Evolutionary conservation across 2,329 filamentous ascomycete genomes (phyloP).

Genomic region (Epichloe hybrida): DNA sequence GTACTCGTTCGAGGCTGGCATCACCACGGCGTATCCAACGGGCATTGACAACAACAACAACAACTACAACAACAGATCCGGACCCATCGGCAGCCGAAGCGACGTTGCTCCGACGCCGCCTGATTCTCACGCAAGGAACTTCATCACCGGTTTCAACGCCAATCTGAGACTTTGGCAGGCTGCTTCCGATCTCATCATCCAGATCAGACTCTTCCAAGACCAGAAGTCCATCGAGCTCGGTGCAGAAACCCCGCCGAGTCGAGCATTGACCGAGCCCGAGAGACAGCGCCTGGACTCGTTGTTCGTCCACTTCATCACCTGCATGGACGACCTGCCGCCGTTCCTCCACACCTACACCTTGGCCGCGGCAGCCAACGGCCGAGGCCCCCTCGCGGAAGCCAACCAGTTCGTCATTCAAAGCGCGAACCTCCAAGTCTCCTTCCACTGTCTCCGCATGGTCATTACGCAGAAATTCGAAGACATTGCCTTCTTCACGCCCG

Average conservation of each 20-base stretch:
- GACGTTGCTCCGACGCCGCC: constrained; percentile 5
- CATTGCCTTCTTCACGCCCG: constrained; percentile 16
- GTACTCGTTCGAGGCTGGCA: constrained; percentile 26
- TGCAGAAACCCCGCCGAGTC: background rate
- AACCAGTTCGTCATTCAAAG: constrained; percentile 26
- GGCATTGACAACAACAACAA: constrained; percentile 16
- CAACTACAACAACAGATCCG: constrained; percentile 12
- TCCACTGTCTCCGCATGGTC: constrained; percentile 29
- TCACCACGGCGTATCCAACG: constrained; percentile 22
- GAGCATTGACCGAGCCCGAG: constrained; percentile 12
- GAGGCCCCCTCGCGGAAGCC: constrained; percentile 10
- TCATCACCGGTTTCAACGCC: constrained; percentile 28
- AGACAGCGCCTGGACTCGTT: constrained; percentile 20
- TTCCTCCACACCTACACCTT: constrained; percentile 20
- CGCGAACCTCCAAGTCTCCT: constrained; percentile 26
- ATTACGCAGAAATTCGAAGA: constrained; percentile 24
- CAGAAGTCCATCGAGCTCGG: constrained; percentile 8
- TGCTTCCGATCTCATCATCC: constrained; percentile 25
- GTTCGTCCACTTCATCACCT: constrained; percentile 27
- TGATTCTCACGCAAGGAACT: constrained; percentile 11
- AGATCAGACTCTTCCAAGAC: constrained; percentile 20
- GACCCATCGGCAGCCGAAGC: constrained; percentile 4
- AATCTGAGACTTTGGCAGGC: constrained; percentile 27
- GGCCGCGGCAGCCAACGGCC: constrained; percentile 7
- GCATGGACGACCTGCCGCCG: constrained; percentile 23